These are phyloP conservation scores for Cyberlindnera mrakii DNA, from an alignment of 805 yeast genomes.

Conservation along the genomic window DNA sequence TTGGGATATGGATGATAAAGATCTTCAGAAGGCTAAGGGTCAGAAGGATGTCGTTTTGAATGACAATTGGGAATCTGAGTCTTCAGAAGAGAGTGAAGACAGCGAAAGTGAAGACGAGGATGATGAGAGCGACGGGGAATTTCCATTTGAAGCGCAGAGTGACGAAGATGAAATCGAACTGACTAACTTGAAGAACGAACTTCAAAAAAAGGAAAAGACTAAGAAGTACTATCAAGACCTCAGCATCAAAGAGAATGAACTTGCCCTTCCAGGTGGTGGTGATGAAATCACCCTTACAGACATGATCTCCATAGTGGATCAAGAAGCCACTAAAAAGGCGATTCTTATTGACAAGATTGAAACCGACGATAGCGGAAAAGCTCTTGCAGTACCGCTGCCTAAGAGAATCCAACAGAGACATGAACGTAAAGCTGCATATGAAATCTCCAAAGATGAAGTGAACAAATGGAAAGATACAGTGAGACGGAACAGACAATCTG, in stretches of 20 bases:
- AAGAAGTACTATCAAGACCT: constrained; percentile 48
- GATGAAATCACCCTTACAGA: constrained; percentile 59
- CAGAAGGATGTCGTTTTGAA: constrained; percentile 17
- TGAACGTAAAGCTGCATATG: constrained; percentile 87
- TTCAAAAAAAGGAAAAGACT: constrained; percentile 30
- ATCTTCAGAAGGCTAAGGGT: constrained; percentile 26
- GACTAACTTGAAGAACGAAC: constrained; percentile 39
- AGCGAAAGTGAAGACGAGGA: constrained; percentile 19
- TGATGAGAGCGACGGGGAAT: constrained; percentile 34
- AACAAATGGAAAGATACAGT: constrained; percentile 85
- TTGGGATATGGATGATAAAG: constrained; percentile 76
- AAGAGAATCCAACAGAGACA: constrained; percentile 77
- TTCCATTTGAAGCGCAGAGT: constrained; percentile 32
- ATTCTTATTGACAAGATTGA: constrained; percentile 34
- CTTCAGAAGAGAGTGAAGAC: constrained; percentile 21
- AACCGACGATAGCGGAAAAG: constrained; percentile 32
- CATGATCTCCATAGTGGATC: constrained; percentile 64
- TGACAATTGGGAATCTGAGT: constrained; percentile 19
- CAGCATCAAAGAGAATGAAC: constrained; percentile 62
- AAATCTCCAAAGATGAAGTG: constrained; percentile 79
- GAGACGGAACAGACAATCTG: constrained; percentile 73
- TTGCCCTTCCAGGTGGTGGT: constrained; percentile 55
- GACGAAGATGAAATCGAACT: constrained; percentile 51
- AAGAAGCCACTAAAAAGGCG: constrained; percentile 44
- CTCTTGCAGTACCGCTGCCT: constrained; percentile 79